Conservation (phyloP, 2,329 filamentous ascomycete species). For the Colletotrichum salicis region DNA sequence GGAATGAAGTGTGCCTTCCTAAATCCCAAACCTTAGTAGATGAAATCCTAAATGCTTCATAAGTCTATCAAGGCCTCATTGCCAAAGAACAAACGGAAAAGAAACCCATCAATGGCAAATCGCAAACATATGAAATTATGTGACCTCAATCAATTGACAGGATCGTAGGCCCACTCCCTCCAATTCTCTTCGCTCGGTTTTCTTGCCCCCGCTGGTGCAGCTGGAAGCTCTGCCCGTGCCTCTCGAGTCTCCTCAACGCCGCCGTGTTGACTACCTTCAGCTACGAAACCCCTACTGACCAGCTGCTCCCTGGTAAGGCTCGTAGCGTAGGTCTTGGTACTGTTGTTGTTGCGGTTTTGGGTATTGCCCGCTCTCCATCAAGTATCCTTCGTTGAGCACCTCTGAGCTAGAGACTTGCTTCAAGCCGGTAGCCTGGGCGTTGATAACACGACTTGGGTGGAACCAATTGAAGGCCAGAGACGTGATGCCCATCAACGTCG, state of each 20-base stretch:
- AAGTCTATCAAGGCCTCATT: background rate
- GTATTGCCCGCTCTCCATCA: conserved; percentile 30
- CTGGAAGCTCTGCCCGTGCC: background rate
- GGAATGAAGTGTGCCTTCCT: background rate
- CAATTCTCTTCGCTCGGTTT: conserved; percentile 11
- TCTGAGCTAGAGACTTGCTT: conserved; percentile 19
- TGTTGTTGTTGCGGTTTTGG: conserved; percentile 1
- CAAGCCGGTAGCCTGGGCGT: conserved; percentile 1
- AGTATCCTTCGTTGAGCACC: conserved; percentile 17
- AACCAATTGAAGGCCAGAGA: conserved; percentile 37
- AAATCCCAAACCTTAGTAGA: background rate
- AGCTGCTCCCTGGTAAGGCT: conserved; percentile 9
- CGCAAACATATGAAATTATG: background rate
- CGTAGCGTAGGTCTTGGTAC: background rate
- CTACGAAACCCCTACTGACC: conserved; percentile 7
- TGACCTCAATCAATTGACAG: background rate
- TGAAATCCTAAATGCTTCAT: background rate
- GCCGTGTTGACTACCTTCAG: background rate
- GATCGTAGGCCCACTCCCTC: conserved; percentile 24
- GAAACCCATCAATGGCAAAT: background rate
- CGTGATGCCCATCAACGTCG: conserved; percentile 46
- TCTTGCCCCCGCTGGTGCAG: background rate
- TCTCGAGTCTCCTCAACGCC: background rate
- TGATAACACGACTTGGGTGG: conserved; percentile 35
- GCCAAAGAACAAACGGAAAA: background rate